These are phyloP conservation scores for Cystobasidium ongulense DNA, from an alignment of 768 basidiomycete genomes.

Conservation along the genomic window DNA sequence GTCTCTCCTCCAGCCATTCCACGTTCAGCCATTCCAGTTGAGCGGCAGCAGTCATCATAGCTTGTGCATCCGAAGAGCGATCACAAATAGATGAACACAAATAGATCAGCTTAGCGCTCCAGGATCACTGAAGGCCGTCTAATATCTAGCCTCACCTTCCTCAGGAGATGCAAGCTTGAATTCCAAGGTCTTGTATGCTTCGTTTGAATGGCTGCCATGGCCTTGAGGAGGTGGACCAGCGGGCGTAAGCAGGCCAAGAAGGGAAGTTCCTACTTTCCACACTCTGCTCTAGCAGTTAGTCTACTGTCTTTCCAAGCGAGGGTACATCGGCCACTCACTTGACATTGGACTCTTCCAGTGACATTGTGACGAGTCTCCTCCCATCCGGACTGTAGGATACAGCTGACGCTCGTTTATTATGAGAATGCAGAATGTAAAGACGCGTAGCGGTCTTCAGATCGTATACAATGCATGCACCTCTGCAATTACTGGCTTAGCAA, in stretches of 20 bases:
- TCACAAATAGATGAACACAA: conserved; percentile 17
- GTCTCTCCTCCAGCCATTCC: conserved; percentile 76
- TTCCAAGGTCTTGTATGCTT: conserved; percentile 77
- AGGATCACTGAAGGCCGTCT: not conserved
- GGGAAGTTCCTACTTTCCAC: conserved; percentile 90
- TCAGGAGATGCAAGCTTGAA: conserved; percentile 81
- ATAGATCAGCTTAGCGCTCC: not conserved
- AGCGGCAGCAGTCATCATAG: conserved; percentile 55
- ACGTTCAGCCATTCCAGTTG: conserved; percentile 66
- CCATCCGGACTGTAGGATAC: conserved; percentile 93
- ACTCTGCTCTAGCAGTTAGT: conserved; percentile 49
- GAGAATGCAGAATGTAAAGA: conserved; percentile 87
- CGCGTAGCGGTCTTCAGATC: conserved; percentile 93
- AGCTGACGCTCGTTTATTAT: conserved; percentile 69
- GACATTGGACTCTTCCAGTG: conserved; percentile 71
- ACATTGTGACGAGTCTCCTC: conserved; percentile 73
- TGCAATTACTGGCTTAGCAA: not conserved
- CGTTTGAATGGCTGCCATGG: conserved; percentile 56
- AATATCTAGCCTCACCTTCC: conserved; percentile 45
- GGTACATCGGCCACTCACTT: conserved; percentile 33
- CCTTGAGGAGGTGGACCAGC: conserved; percentile 83
- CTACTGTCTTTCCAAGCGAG: not conserved
- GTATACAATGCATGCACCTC: conserved; percentile 85
- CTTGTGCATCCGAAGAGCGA: conserved; percentile 43
- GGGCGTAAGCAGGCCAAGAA: conserved; percentile 70